phyloP scores from a whole-genome alignment of 2,329 filamentous ascomycete genomes.

The Samsoniella hepiali region DNA sequence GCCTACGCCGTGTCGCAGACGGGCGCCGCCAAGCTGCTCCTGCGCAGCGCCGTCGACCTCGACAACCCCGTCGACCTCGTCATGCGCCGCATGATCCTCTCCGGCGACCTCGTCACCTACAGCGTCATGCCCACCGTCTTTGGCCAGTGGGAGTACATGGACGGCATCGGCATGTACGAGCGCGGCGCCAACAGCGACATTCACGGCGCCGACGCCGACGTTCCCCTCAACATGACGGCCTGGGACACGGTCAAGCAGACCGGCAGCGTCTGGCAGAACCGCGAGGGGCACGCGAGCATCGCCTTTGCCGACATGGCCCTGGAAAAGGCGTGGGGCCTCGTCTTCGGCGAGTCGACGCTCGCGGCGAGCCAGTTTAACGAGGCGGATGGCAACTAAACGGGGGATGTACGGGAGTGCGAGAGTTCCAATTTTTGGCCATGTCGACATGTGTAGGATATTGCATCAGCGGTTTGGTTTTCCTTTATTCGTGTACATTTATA shows the following conservation, averaged over 20 bases:
- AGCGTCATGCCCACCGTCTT: slow-evolving; percentile 26
- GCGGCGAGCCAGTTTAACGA: slow-evolving; percentile 9
- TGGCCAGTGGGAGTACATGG: slow-evolving; percentile 27
- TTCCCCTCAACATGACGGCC: slow-evolving; percentile 6
- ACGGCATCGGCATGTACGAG: slow-evolving; percentile 25
- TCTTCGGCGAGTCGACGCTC: slow-evolving; percentile 3
- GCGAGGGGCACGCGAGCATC: neutral
- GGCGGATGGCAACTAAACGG: slow-evolving; percentile 2
- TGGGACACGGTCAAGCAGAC: slow-evolving; percentile 11
- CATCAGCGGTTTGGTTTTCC: neutral
- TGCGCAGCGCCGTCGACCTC: slow-evolving; percentile 23
- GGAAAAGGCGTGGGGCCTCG: slow-evolving; percentile 8
- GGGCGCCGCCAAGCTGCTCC: slow-evolving; percentile 29
- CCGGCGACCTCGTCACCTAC: slow-evolving; percentile 25
- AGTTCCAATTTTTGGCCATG: neutral
- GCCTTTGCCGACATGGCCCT: slow-evolving; percentile 17
- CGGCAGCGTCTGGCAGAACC: slow-evolving; percentile 12
- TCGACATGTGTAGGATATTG: neutral
- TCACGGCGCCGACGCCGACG: slow-evolving; percentile 21
- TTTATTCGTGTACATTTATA: neutral
- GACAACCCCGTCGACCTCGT: slow-evolving; percentile 28
- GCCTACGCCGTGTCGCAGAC: slow-evolving; percentile 28
- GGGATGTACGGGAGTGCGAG: neutral
- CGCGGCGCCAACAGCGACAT: slow-evolving; percentile 26
- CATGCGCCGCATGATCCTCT: slow-evolving; percentile 25